phyloP scores from a whole-genome alignment of 345 rosid species.

The Cardamine chenopodiifolia region DNA sequence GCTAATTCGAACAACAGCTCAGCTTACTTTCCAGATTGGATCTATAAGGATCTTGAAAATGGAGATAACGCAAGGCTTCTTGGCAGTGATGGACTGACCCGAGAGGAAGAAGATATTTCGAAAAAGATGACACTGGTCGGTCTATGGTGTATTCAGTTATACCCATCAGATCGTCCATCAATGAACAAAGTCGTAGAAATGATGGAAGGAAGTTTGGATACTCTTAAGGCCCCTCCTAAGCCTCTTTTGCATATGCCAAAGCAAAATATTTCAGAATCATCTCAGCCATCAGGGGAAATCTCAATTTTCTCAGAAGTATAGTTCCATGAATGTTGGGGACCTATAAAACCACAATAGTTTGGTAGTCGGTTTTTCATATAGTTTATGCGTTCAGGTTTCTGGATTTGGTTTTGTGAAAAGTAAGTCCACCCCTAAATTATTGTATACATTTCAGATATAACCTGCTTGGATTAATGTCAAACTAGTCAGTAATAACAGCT shows the following conservation, averaged over 20 bases:
- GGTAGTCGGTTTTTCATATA: too few species aligned
- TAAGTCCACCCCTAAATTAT: not conserved
- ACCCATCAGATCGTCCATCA: slow-evolving; percentile 36
- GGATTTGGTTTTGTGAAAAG: not conserved
- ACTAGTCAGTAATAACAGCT: slow-evolving; percentile 14
- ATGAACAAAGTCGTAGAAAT: slow-evolving; percentile 37
- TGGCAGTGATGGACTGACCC: slow-evolving; percentile 11
- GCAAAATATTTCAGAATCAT: not conserved
- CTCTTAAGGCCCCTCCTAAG: slow-evolving; percentile 32
- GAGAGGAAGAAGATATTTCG: slow-evolving; percentile 26
- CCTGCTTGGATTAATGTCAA: slow-evolving; percentile 3
- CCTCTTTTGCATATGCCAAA: slow-evolving; percentile 24
- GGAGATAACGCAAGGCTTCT: slow-evolving; percentile 1
- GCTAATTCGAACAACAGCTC: slow-evolving; percentile 1
- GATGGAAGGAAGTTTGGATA: slow-evolving; percentile 35
- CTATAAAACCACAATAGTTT: not conserved
- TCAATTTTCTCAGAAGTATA: slow-evolving; percentile 12
- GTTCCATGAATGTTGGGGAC: slow-evolving; percentile 2
- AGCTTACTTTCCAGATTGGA: slow-evolving; percentile 31
- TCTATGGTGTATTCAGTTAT: slow-evolving; percentile 33
- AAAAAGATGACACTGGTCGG: slow-evolving; percentile 28
- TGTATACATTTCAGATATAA: not conserved
- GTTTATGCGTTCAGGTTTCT: not conserved
- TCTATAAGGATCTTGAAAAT: slow-evolving; percentile 20
- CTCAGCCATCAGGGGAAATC: slow-evolving; percentile 20